These are phyloP conservation scores for Jamesozyma hellenica DNA, from an alignment of 805 yeast species.

Conservation along the genomic window DNA sequence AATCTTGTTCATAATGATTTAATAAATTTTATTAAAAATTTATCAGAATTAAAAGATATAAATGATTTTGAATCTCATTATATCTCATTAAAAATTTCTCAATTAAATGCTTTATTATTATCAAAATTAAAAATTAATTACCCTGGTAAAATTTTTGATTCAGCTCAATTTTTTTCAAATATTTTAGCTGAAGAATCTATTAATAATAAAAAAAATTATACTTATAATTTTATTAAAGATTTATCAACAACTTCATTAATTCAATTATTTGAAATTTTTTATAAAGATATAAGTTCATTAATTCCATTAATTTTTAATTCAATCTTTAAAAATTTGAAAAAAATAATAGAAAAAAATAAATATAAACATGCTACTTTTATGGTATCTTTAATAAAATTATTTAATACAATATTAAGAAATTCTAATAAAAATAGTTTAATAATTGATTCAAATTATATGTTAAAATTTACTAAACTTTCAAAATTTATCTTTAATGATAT, in stretches of 20 bases:
- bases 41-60: constrained; percentile 8
- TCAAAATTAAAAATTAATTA: constrained; percentile 7
- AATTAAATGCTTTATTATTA: constrained; percentile 14
- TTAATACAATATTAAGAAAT: constrained; percentile 17
- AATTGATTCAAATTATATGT: constrained; percentile 7
- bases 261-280: constrained; percentile 27
- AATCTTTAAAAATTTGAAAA: constrained; percentile 29
- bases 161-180: constrained; percentile 19
- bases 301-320: constrained; percentile 26
- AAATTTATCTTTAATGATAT: constrained; percentile 17
- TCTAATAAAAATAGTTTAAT: constrained; percentile 3
- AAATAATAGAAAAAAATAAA: constrained; percentile 24
- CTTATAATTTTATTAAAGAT: constrained; percentile 22
- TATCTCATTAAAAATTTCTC: constrained; percentile 14
- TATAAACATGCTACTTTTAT: constrained; percentile 24
- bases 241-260: constrained; percentile 23
- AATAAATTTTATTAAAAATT: constrained; percentile 7
- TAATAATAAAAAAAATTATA: constrained; percentile 12
- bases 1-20: constrained; percentile 8
- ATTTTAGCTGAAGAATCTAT: constrained; percentile 25
- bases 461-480: constrained; percentile 21
- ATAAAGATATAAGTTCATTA: constrained; percentile 28
- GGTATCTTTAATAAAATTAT: constrained; percentile 18
- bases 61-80: constrained; percentile 16
- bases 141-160: constrained; percentile 22